phyloP scores from a whole-genome alignment of 2,329 filamentous ascomycete genomes.

The Fusarium veterinarium region DNA sequence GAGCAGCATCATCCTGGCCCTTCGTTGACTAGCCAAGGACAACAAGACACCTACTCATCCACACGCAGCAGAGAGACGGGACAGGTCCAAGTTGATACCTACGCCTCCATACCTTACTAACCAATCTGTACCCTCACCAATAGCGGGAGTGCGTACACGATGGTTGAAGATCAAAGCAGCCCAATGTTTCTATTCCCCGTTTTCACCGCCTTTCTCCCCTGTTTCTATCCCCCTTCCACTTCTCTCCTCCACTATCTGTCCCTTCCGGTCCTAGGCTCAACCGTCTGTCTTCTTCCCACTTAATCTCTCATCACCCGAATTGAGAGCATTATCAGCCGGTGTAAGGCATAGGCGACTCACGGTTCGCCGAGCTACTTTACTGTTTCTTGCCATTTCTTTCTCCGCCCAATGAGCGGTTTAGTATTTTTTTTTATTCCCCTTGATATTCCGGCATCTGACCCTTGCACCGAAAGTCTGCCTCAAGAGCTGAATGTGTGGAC shows the following conservation, averaged over 20 bases:
- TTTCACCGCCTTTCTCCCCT: conserved; percentile 46
- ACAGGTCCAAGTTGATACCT: conserved; percentile 17
- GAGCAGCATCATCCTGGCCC: conserved; percentile 21
- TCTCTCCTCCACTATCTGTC: conserved; percentile 34
- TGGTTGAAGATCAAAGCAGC: conserved; percentile 4
- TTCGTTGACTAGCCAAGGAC: conserved; percentile 5
- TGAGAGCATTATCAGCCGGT: conserved; percentile 23
- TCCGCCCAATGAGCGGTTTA: conserved; percentile 14
- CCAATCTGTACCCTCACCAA: conserved; percentile 21
- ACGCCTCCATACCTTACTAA: conserved; percentile 15
- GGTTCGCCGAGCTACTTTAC: conserved; percentile 20
- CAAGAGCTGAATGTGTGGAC: conserved; percentile 13
- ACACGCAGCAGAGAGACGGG: conserved; percentile 27
- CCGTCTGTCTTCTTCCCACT: conserved; percentile 32
- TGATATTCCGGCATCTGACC: conserved; percentile 27
- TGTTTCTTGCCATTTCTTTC: conserved; percentile 1
- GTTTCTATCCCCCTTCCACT: conserved; percentile 14
- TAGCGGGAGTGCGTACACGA: conserved; percentile 9
- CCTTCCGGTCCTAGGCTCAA: conserved; percentile 33
- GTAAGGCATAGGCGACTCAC: conserved; percentile 27
- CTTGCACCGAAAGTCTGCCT: conserved; percentile 30
- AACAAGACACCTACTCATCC: conserved; percentile 19
- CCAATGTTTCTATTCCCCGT: conserved; percentile 25
- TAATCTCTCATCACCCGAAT: conserved; percentile 34
- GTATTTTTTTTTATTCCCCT: conserved; percentile 11